Evolutionary conservation across 768 basidiomycete genomes (phyloP).

Genomic region (Agaricus subrufescens): DNA sequence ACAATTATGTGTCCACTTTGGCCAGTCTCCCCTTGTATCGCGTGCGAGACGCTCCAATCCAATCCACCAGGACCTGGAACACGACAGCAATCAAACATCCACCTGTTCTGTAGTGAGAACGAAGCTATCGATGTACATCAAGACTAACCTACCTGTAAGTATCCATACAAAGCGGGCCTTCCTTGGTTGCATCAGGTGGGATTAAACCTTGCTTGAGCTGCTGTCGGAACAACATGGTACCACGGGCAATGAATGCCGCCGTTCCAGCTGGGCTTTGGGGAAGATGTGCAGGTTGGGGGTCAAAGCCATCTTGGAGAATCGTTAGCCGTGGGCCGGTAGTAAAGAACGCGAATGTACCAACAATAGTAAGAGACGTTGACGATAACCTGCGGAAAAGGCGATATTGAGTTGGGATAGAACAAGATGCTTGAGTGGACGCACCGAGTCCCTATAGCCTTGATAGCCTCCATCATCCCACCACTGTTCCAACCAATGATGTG

Average conservation of each 20-base stretch:
- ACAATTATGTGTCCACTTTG: constrained; percentile 79
- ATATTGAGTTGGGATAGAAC: neutral
- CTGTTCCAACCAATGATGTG: constrained; percentile 81
- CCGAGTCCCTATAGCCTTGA: constrained; percentile 81
- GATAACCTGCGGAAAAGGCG: constrained; percentile 46
- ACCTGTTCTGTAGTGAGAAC: constrained; percentile 35
- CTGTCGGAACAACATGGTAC: constrained; percentile 71
- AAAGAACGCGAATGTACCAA: constrained; percentile 26
- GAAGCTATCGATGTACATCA: neutral
- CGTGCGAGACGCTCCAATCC: constrained; percentile 75
- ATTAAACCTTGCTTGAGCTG: constrained; percentile 62
- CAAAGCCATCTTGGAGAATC: constrained; percentile 62
- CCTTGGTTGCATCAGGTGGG: constrained; percentile 60
- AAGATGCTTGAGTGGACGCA: constrained; percentile 25
- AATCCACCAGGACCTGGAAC: constrained; percentile 68
- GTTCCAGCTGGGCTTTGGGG: constrained; percentile 54
- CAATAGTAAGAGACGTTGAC: constrained; percentile 96
- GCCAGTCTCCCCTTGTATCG: constrained; percentile 49
- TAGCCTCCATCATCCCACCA: constrained; percentile 94
- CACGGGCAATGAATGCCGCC: constrained; percentile 68
- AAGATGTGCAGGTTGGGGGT: constrained; percentile 54
- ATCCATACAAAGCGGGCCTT: constrained; percentile 80
- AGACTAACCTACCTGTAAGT: constrained; percentile 57
- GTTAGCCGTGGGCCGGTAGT: constrained; percentile 9
- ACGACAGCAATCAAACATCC: constrained; percentile 92